These are phyloP conservation scores for Dioscorea alata DNA, from an alignment of 106 monocot species.

Conservation along the genomic window DNA sequence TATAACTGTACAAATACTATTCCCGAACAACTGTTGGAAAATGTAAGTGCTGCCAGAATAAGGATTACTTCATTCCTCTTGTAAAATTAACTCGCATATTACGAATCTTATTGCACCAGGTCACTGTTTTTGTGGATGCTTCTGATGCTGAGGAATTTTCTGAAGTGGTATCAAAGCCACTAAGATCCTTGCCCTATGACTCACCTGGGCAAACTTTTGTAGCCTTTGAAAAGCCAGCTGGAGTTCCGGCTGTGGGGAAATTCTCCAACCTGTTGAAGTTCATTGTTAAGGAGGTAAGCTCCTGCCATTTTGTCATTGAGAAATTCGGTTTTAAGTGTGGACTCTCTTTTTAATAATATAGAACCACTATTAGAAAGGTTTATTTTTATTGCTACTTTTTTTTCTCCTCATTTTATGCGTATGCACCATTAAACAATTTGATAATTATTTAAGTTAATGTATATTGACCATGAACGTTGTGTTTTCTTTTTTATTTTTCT, in stretches of 20 bases:
- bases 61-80: neutral
- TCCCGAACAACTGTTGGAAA: constrained; percentile 87
- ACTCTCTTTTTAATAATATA: too few relatives aligned
- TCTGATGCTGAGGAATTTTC: constrained; percentile 91
- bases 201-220: constrained; percentile 87
- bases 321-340: too few relatives aligned
- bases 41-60: constrained; percentile 30
- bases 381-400: neutral
- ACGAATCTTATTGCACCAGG: constrained; percentile 31
- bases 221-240: constrained; percentile 83
- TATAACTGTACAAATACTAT: constrained; percentile 98
- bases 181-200: constrained; percentile 77
- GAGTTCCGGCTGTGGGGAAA: constrained; percentile 65
- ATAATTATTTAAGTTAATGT: too few relatives aligned
- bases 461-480: too few relatives aligned
- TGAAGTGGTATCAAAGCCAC: constrained; percentile 65
- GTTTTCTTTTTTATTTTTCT: too few relatives aligned
- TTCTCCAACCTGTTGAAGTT: constrained; percentile 93
- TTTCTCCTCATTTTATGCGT: too few relatives aligned
- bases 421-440: too few relatives aligned
- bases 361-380: neutral
- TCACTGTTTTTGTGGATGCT: constrained; percentile 81
- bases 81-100: neutral
- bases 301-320: too few relatives aligned
- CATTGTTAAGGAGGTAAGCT: constrained; percentile 83